These are phyloP conservation scores for Ustilago sp. DNA, from an alignment of 1,284 basidiomycete species.

Conservation along the genomic window DNA sequence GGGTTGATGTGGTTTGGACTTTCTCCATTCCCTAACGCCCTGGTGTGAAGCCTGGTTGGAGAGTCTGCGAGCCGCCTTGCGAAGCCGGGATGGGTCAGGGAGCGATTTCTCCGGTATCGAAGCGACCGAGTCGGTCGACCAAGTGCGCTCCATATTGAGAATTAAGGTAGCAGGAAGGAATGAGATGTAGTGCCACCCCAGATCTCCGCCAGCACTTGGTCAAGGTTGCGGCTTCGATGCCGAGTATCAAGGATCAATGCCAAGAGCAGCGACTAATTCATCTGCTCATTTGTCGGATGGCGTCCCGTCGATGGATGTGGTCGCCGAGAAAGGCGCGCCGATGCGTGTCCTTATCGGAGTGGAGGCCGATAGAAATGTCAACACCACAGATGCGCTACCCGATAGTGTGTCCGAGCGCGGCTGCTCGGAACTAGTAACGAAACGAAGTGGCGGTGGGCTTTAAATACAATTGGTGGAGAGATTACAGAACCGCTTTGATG, in stretches of 20 bases:
- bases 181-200: background rate
- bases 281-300: background rate
- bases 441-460: background rate
- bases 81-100: conserved; percentile 36
- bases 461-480: background rate
- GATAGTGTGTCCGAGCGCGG: background rate
- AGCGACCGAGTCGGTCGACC: conserved; percentile 52
- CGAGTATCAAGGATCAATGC: background rate
- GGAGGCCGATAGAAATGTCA: background rate
- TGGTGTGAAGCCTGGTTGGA: conserved; percentile 43
- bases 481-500: background rate
- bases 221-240: conserved; percentile 1
- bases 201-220: background rate
- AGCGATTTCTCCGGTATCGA: conserved; percentile 35
- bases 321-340: background rate
- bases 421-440: background rate
- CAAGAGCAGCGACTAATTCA: background rate
- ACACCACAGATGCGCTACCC: background rate
- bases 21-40: conserved; percentile 47
- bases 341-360: background rate
- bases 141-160: conserved; percentile 41
- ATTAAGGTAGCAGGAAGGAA: background rate
- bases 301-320: background rate
- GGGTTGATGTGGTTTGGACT: conserved; percentile 27
- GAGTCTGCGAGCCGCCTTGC: conserved; percentile 46